These are phyloP conservation scores for Aegilops sharonensis DNA, from an alignment of 176 grass and related monocot species.

Conservation along the genomic window DNA sequence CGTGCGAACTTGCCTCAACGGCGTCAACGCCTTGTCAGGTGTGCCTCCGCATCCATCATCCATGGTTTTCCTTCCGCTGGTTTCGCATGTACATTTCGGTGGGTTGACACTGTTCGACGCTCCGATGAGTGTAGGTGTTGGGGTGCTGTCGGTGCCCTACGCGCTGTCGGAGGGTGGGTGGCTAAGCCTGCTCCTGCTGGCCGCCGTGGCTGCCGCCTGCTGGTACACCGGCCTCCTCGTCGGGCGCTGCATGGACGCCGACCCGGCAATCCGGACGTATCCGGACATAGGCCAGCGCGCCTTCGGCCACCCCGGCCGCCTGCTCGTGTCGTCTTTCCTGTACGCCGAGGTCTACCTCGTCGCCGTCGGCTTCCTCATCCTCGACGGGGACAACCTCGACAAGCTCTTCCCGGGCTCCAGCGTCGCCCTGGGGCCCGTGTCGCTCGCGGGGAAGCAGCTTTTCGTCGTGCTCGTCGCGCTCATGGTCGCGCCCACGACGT, in stretches of 20 bases:
- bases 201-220: conserved; percentile 37
- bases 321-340: conserved; percentile 43
- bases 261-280: conserved; percentile 36
- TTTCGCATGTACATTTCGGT: background rate
- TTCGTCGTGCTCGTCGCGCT: conserved; percentile 46
- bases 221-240: conserved; percentile 71
- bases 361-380: conserved; percentile 60
- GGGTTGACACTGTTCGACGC: no score
- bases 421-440: conserved; percentile 17
- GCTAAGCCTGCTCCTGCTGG: conserved; percentile 49
- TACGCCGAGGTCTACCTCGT: conserved; percentile 70
- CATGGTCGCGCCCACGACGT: conserved; percentile 48
- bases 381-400: conserved; percentile 56
- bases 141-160: conserved; percentile 61
- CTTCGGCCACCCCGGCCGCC: conserved; percentile 35
- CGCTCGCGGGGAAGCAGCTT: conserved; percentile 37
- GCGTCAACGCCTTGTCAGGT: conserved; percentile 58
- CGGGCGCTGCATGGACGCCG: conserved; percentile 44
- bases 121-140: conserved; percentile 41
- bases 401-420: conserved; percentile 48
- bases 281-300: conserved; percentile 54
- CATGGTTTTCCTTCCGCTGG: background rate
- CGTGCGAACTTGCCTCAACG: conserved; percentile 51
- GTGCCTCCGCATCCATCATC: background rate
- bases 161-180: conserved; percentile 54